phyloP scores from a whole-genome alignment of 2,329 filamentous ascomycete genomes.

The Pezizomycotina sp. region DNA sequence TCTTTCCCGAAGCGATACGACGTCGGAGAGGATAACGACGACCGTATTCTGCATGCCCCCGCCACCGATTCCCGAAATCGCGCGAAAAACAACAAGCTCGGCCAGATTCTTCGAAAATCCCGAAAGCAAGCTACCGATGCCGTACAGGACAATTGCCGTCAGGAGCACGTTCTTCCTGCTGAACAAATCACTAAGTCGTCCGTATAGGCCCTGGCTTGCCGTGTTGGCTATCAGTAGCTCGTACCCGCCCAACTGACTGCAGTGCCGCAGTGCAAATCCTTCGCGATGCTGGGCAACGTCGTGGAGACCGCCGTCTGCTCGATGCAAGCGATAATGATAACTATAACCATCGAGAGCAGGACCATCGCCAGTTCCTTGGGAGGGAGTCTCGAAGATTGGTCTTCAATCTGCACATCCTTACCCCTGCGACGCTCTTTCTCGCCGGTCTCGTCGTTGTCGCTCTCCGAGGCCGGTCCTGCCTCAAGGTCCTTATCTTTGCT shows the following conservation, averaged over 20 bases:
- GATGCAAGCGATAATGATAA: too few relatives aligned
- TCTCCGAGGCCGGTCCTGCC: too few relatives aligned
- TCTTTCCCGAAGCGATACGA: conserved; percentile 42
- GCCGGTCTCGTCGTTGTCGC: too few relatives aligned
- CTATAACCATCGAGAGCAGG: too few relatives aligned
- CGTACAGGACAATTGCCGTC: conserved; percentile 37
- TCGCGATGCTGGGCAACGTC: conserved; percentile 10
- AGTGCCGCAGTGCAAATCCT: too few relatives aligned
- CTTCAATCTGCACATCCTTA: too few relatives aligned
- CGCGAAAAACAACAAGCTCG: conserved; percentile 46
- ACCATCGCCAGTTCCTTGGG: too few relatives aligned
- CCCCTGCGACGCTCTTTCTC: too few relatives aligned
- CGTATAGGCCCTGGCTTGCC: conserved; percentile 48
- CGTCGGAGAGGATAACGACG: conserved; percentile 46
- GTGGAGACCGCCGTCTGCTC: conserved; percentile 16
- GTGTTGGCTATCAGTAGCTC: conserved; percentile 44
- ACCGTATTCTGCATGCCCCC: conserved; percentile 43
- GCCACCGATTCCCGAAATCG: conserved; percentile 43
- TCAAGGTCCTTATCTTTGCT: too few relatives aligned
- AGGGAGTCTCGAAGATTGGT: too few relatives aligned
- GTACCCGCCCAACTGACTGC: too few relatives aligned
- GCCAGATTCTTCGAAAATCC: conserved; percentile 39
- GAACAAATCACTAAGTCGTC: conserved; percentile 44
- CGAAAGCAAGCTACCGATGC: conserved; percentile 43
- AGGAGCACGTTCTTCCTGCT: conserved; percentile 44